Conservation (phyloP, 2,329 filamentous ascomycete genomes). For the Calycina marina region DNA sequence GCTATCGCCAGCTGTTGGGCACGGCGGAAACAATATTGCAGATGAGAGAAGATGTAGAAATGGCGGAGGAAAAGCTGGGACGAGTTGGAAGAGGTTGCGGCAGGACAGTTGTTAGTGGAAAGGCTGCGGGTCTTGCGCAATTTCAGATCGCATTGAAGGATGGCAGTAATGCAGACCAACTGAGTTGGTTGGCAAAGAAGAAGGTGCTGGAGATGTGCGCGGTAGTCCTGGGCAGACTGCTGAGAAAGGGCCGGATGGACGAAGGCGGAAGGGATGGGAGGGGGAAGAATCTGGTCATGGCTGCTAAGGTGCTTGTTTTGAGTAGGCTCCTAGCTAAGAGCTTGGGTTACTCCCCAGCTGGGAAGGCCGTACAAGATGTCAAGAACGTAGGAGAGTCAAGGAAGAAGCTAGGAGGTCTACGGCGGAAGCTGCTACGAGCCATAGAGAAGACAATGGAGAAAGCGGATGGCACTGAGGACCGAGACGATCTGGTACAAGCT, state of each 20-base stretch:
- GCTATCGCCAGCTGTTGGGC: constrained; percentile 77
- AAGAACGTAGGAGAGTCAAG: constrained; percentile 36
- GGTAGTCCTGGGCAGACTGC: constrained; percentile 32
- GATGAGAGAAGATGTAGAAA: constrained; percentile 68
- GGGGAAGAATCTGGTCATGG: constrained; percentile 34
- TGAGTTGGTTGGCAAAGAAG: constrained; percentile 26
- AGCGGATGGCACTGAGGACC: constrained; percentile 33
- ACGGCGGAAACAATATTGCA: constrained; percentile 88
- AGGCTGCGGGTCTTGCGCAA: constrained; percentile 39
- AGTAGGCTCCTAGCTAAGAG: constrained; percentile 63
- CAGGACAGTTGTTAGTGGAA: constrained; percentile 51
- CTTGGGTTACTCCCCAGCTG: constrained; percentile 38
- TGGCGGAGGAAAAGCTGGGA: constrained; percentile 56
- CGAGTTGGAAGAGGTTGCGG: constrained; percentile 68
- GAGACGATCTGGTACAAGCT: constrained; percentile 47
- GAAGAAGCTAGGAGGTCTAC: constrained; percentile 46
- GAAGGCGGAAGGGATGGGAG: constrained; percentile 11
- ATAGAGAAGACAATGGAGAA: constrained; percentile 56
- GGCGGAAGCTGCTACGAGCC: constrained; percentile 47
- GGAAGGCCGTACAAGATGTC: constrained; percentile 21
- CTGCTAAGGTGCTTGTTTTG: constrained; percentile 61
- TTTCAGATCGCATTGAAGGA: constrained; percentile 25
- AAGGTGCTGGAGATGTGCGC: constrained; percentile 38
- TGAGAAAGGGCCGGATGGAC: constrained; percentile 26
- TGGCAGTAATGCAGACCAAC: constrained; percentile 16